phyloP scores from a whole-genome alignment of 257 asterid genomes.

The Cruciata laevipes region DNA sequence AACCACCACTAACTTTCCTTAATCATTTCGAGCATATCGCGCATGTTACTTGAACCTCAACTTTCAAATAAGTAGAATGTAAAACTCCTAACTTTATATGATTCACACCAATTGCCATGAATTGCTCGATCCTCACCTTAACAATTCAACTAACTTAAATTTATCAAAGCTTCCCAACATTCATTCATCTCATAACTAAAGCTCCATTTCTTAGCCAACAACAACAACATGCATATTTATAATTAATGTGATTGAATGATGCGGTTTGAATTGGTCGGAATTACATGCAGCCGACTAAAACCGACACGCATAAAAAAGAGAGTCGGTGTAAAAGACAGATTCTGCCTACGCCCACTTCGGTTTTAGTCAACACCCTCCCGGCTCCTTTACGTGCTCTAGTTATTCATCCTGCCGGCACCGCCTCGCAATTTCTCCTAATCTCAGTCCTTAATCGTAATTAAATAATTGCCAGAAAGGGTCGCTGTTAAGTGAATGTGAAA shows the following conservation, averaged over 20 bases:
- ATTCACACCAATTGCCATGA: too few relatives aligned
- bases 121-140: too few relatives aligned
- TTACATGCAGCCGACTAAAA: constrained; percentile 4
- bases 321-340: constrained; percentile 11
- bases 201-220: too few relatives aligned
- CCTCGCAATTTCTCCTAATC: not conserved
- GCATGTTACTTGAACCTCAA: too few relatives aligned
- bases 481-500: not conserved
- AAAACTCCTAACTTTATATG: too few relatives aligned
- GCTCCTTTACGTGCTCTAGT: not conserved
- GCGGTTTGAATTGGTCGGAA: not conserved
- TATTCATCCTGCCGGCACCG: constrained; percentile 5
- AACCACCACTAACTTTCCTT: too few relatives aligned
- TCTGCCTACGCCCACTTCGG: constrained; percentile 14
- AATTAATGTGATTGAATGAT: not conserved
- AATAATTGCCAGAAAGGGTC: not conserved
- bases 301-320: not conserved
- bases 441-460: not conserved
- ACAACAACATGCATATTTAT: too few relatives aligned
- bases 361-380: not conserved
- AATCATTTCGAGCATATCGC: too few relatives aligned
- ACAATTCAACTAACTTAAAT: too few relatives aligned
- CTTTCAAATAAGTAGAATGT: too few relatives aligned
- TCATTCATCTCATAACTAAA: too few relatives aligned
- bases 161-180: too few relatives aligned